A percentile compares a stretch with the other conserved stretches of the same genome.
Conservation (phyloP, 257 asterid species). For the Anisodus acutangulus region DNA sequence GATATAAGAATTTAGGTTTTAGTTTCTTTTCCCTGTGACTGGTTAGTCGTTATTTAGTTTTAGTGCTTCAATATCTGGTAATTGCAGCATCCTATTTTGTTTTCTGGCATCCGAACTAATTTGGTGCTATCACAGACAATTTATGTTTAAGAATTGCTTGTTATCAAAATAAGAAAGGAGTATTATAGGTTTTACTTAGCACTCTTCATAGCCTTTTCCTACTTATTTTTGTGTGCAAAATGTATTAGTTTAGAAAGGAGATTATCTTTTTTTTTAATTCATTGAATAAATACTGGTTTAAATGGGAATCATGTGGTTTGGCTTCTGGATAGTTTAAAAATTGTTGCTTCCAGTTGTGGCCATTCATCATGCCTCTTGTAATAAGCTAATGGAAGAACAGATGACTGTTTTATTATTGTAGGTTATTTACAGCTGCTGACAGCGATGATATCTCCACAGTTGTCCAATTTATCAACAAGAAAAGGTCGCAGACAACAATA, state of each 20-base stretch:
- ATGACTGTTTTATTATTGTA: constrained; percentile 69
- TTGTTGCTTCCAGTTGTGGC: constrained; percentile 40
- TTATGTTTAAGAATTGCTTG: background rate
- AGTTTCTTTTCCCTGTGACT: background rate
- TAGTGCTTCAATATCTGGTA: background rate
- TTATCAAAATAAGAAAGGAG: constrained; percentile 18
- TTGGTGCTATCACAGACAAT: background rate
- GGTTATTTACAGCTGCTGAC: constrained; percentile 99
- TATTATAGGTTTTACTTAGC: constrained; percentile 5
- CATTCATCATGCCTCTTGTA: constrained; percentile 34
- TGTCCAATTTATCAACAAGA: constrained; percentile 68
- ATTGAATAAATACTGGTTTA: background rate
- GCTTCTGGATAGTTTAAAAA: constrained; percentile 19
- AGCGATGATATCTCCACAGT: constrained; percentile 94
- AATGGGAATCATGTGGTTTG: constrained; percentile 9
- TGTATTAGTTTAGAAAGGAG: background rate
- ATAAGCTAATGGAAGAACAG: constrained; percentile 59
- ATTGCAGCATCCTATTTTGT: background rate
- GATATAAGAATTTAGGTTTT: background rate
- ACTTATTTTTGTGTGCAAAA: background rate
- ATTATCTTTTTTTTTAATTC: background rate
- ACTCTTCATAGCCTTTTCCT: background rate
- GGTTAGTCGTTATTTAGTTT: background rate
- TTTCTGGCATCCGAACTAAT: background rate
- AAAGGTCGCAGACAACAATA: constrained; percentile 91